Base-by-base conservation (phyloP, 768 basidiomycete genomes). In the Cantharellus anzutake region DNA sequence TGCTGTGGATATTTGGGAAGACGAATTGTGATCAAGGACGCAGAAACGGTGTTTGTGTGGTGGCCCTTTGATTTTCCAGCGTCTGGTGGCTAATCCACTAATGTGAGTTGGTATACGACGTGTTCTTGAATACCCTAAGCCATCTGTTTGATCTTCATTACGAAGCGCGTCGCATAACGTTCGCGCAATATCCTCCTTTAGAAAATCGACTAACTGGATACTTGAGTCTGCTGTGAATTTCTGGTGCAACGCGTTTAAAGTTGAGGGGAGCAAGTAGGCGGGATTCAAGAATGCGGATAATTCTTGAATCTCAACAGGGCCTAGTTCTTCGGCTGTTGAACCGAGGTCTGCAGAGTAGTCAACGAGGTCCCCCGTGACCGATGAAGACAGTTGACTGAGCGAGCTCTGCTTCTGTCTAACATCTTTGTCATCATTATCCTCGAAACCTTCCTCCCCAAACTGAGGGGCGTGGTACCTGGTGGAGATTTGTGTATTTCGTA, bases 21-120 rank as follows among this genome's bases (percentile, higher is more conserved):
- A 42, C 37, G 59, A 11, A 14, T 55, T 37, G 20, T 29, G 20
- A 38, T 70, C 70, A 37, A 93, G 81, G 2, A 77, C 75, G 69
- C 86, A 84, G 74, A 92, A 97, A 41, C 94, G 87, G 78, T 88
- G 89, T 69, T 93, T 91, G 70, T 93, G 91, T 38, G 94, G 90
- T 0, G 94, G 94, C 2, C 93, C 91, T 65, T 80, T 80, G 67
- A 87, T 65, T 11, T 68, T 65, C 91, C 92, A 98, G 3, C 74
- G 72, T 2, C 69, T 75, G 40, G 71, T 71, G 11, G 60, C 51
- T 1, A 71, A 66, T 11, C 91, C 92, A 4, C 78, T 71, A n/a
- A 70, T 71, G 64, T 96, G 91, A 5, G 77, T 66, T 0, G 89
- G 83, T 57, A 93, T 74, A 48, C 70, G 72, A 3, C 73, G 73